A percentile compares a stretch with the other conserved stretches of the same genome.
phyloP scores from a whole-genome alignment of 2,329 filamentous ascomycete genomes.

The Nemania diffusa region DNA sequence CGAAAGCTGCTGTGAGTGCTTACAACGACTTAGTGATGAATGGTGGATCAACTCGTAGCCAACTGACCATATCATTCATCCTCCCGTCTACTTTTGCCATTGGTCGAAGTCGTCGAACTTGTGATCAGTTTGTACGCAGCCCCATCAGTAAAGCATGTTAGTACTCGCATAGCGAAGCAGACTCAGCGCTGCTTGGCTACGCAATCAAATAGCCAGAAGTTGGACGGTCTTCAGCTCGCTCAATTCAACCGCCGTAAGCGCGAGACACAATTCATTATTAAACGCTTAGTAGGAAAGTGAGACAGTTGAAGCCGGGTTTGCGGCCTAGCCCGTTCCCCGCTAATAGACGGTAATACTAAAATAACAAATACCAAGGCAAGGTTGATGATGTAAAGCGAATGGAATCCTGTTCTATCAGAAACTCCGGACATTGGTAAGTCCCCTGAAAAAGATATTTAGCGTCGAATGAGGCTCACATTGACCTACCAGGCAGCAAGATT shows the following conservation, averaged over 20 bases:
- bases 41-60: slow-evolving; percentile 12
- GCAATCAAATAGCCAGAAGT: too few relatives aligned
- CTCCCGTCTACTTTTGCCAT: background rate
- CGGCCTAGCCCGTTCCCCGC: background rate
- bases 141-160: background rate
- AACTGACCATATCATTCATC: slow-evolving; percentile 9
- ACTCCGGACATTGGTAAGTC: too few relatives aligned
- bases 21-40: background rate
- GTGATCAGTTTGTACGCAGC: background rate
- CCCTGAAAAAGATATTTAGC: background rate
- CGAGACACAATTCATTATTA: background rate
- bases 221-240: background rate
- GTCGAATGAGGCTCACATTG: background rate
- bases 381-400: background rate
- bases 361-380: background rate
- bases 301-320: too few relatives aligned
- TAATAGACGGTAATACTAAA: background rate
- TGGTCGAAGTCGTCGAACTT: slow-evolving; percentile 4
- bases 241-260: background rate
- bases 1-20: slow-evolving; percentile 2
- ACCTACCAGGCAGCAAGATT: background rate
- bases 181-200: background rate
- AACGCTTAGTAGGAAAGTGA: background rate
- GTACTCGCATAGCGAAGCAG: background rate
- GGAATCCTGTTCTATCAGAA: background rate